phyloP scores from a whole-genome alignment of 495 filamentous ascomycete species.

The Chaetomium cochliodes region DNA sequence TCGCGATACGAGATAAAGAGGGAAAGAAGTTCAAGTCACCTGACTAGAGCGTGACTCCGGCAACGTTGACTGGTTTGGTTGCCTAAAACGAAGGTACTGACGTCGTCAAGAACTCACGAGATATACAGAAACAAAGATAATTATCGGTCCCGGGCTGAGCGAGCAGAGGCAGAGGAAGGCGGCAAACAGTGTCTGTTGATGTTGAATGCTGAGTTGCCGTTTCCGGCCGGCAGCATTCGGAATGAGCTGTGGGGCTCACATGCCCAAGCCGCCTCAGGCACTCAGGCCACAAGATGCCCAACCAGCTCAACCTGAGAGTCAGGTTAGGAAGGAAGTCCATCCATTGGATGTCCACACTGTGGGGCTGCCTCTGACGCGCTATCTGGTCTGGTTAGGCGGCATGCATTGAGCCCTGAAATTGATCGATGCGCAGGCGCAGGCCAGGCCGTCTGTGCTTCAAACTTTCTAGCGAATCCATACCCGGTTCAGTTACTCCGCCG shows the following conservation, averaged over 20 bases:
- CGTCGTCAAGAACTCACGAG: not conserved
- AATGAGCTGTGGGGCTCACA: too few species aligned
- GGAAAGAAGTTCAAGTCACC: not conserved
- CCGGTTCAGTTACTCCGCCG: conserved; percentile 28
- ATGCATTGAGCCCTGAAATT: conserved; percentile 28
- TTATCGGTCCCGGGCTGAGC: not conserved
- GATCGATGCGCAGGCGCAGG: conserved; percentile 27
- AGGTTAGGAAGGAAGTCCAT: too few species aligned
- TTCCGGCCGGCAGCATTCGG: not conserved
- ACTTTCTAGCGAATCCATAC: conserved; percentile 22
- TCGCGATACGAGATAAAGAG: not conserved
- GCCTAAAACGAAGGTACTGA: not conserved
- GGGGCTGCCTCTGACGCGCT: conserved; percentile 19
- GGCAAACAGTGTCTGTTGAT: not conserved
- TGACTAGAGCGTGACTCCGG: not conserved
- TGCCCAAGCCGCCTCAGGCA: not conserved
- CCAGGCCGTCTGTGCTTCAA: conserved; percentile 12
- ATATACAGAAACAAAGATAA: not conserved
- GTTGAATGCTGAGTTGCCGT: not conserved
- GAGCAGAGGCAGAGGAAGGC: not conserved
- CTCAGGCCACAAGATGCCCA: conserved; percentile 5
- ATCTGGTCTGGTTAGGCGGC: not conserved
- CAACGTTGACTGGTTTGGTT: not conserved
- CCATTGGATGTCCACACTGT: not conserved
- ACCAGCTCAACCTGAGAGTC: not conserved